Evolutionary conservation across 495 filamentous ascomycete species (phyloP).

Genomic region (Aspergillus funiculosus): DNA sequence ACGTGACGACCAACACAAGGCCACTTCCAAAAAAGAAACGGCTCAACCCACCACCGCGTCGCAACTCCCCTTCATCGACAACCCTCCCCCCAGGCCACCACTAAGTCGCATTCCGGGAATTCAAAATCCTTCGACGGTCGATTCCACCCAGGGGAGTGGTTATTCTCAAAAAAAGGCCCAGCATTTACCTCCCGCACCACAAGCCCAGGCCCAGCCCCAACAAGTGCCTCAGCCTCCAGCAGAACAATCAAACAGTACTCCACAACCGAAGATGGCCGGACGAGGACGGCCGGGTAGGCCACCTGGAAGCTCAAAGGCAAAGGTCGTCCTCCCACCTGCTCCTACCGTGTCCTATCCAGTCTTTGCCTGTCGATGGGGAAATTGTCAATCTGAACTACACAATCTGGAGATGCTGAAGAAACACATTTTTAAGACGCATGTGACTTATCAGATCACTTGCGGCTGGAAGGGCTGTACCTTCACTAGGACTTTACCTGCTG

Average conservation of each 20-base stretch:
- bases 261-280: slow-evolving; percentile 10
- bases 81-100: too few species aligned
- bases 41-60: slow-evolving; percentile 3
- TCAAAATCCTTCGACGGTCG: too few species aligned
- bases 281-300: slow-evolving; percentile 22
- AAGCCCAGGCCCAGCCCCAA: not conserved
- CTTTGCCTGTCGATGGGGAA: slow-evolving; percentile 58
- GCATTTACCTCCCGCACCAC: not conserved
- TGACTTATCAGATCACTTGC: slow-evolving; percentile 29
- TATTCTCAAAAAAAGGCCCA: not conserved
- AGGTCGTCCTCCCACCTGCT: slow-evolving; percentile 10
- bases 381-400: slow-evolving; percentile 65
- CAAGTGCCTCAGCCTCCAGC: not conserved
- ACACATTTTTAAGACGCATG: slow-evolving; percentile 57
- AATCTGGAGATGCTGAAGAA: slow-evolving; percentile 64
- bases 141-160: too few species aligned
- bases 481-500: slow-evolving; percentile 22
- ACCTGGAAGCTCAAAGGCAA: slow-evolving; percentile 10
- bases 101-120: too few species aligned
- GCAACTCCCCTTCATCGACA: too few species aligned
- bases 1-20: slow-evolving; percentile 10
- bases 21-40: not conserved
- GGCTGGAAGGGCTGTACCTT: slow-evolving; percentile 30
- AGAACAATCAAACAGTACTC: too few species aligned
- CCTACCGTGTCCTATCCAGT: slow-evolving; percentile 31